phyloP scores from a whole-genome alignment of 306 rosid genomes.

The Aeschynomene evenia region DNA sequence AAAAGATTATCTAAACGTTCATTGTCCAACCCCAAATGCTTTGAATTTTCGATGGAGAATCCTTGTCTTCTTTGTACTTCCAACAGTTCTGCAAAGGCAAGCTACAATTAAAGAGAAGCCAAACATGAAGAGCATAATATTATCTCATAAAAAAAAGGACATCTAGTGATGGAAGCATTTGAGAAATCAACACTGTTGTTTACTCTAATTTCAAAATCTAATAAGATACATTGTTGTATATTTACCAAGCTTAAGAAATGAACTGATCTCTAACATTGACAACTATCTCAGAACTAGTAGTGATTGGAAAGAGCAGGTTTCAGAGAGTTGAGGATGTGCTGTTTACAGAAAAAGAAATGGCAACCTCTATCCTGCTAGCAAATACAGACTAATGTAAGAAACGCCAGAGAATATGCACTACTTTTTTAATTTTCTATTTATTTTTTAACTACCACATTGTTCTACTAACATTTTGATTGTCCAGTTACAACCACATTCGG shows the following conservation, averaged over 20 bases:
- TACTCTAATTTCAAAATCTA: background rate
- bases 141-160: background rate
- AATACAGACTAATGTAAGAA: constrained; percentile 3
- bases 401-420: background rate
- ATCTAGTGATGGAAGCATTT: background rate
- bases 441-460: background rate
- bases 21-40: background rate
- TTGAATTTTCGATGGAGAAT: background rate
- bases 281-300: background rate
- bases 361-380: background rate
- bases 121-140: background rate
- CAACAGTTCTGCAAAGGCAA: background rate
- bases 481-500: constrained; percentile 23
- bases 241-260: background rate
- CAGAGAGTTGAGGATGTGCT: background rate
- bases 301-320: background rate
- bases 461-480: constrained; percentile 23
- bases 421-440: background rate
- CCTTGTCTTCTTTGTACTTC: background rate
- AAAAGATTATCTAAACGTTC: background rate
- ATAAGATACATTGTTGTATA: background rate
- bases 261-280: background rate
- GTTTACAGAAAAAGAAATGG: background rate
- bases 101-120: background rate
- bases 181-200: background rate